phyloP scores from a whole-genome alignment of 345 rosid species.

The Syzygium aromaticum region DNA sequence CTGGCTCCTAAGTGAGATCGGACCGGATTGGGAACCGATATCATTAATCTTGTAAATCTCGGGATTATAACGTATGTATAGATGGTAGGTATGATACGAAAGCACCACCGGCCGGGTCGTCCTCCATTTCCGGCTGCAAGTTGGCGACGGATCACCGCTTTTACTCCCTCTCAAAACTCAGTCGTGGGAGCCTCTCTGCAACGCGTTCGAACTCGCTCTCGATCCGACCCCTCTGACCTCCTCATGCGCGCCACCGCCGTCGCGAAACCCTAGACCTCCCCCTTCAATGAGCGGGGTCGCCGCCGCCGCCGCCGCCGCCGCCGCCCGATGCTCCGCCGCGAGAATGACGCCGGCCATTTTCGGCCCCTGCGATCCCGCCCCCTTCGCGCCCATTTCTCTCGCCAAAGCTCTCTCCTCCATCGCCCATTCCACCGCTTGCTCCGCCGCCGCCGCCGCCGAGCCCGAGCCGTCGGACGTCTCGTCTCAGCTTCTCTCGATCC shows the following conservation, averaged over 20 bases:
- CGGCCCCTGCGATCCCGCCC: neutral
- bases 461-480: conserved; percentile 6
- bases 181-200: neutral
- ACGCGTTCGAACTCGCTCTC: neutral
- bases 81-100: neutral
- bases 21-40: too few species aligned
- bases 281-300: neutral
- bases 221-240: neutral
- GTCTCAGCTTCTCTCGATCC: conserved; percentile 30
- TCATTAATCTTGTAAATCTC: too few species aligned
- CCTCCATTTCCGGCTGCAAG: neutral
- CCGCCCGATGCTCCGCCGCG: neutral
- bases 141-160: neutral
- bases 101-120: neutral
- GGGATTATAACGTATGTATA: too few species aligned
- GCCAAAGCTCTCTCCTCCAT: neutral
- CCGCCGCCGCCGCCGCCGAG: conserved; percentile 5
- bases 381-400: neutral
- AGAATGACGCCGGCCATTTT: neutral
- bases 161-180: neutral
- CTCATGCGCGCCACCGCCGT: neutral
- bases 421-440: neutral
- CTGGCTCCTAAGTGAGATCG: too few species aligned
- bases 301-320: conserved; percentile 1
- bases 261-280: neutral